Evolutionary conservation across 140 eudicot genomes (phyloP).

Genomic region (Erigeron philadelphicus): DNA sequence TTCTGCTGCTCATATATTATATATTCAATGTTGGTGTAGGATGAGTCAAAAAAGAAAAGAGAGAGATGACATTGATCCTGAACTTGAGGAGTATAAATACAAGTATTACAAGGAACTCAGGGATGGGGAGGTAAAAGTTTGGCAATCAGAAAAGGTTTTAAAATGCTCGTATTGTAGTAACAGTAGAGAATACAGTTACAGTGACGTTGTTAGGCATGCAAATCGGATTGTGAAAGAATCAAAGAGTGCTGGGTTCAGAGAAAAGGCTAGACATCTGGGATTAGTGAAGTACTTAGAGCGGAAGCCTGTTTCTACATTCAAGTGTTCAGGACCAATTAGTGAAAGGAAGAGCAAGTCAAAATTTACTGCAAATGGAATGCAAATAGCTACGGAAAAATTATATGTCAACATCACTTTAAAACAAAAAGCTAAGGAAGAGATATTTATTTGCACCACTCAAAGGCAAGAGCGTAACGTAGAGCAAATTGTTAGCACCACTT

Average conservation of each 20-base stretch:
- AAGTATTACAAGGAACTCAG: conserved; percentile 49
- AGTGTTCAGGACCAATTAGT: not conserved
- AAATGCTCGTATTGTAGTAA: conserved; percentile 54
- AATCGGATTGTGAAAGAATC: conserved; percentile 47
- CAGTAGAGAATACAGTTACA: conserved; percentile 35
- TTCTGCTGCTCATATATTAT: not conserved
- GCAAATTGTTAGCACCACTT: conserved; percentile 22
- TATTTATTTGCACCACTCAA: not conserved
- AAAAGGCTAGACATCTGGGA: conserved; percentile 59
- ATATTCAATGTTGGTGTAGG: conserved; percentile 22
- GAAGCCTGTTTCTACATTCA: not conserved
- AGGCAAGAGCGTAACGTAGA: conserved; percentile 32
- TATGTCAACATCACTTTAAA: not conserved
- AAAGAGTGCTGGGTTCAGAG: conserved; percentile 42
- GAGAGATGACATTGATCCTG: conserved; percentile 27
- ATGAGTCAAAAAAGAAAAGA: conserved; percentile 43
- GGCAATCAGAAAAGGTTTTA: conserved; percentile 29
- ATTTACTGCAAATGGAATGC: not conserved
- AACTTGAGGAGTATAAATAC: conserved; percentile 34
- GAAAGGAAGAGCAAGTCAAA: not conserved
- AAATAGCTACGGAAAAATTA: not conserved
- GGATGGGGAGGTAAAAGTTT: conserved; percentile 35
- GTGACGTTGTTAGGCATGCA: conserved; percentile 54
- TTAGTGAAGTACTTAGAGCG: conserved; percentile 41
- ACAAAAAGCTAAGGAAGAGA: not conserved